phyloP scores from a whole-genome alignment of 192 early-diverging fungal genomes.

The Coemansia furcata region DNA sequence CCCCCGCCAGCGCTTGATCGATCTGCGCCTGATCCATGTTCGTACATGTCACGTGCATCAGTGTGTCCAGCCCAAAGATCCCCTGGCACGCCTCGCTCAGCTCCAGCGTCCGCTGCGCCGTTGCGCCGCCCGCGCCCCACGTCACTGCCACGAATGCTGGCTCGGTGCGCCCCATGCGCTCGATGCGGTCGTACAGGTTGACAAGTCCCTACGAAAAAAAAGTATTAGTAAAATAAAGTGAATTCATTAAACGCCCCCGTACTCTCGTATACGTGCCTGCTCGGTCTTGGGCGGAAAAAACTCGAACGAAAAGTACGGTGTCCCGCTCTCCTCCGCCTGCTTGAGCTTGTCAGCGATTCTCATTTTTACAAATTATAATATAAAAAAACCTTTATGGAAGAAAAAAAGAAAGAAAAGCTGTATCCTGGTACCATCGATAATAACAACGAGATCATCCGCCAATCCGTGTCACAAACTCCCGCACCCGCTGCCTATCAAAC shows the following conservation, averaged over 20 bases:
- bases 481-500: slow-evolving; percentile 41
- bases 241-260: background rate
- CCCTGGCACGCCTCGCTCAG: slow-evolving; percentile 82
- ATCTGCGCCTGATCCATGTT: slow-evolving; percentile 92
- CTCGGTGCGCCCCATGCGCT: slow-evolving; percentile 85
- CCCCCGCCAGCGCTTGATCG: slow-evolving; percentile 76
- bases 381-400: background rate
- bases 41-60: slow-evolving; percentile 98
- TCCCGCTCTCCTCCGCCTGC: slow-evolving; percentile 55
- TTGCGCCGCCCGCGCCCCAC: slow-evolving; percentile 93
- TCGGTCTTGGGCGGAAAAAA: slow-evolving; percentile 99
- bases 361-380: slow-evolving; percentile 52
- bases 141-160: slow-evolving; percentile 97
- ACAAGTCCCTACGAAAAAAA: slow-evolving; percentile 64
- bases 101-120: slow-evolving; percentile 86
- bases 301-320: slow-evolving; percentile 83
- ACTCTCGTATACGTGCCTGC: slow-evolving; percentile 32
- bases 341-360: slow-evolving; percentile 67
- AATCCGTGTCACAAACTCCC: slow-evolving; percentile 7
- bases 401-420: background rate
- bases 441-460: background rate
- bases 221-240: background rate
- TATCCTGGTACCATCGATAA: slow-evolving; percentile 6
- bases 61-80: slow-evolving; percentile 86
- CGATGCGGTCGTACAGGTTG: slow-evolving; percentile 94